Percentiles rank a stretch among this genome's conserved stretches.
Evolutionary conservation across 2,329 filamentous ascomycete genomes (phyloP).

Genomic region (Pseudogymnoascus sp.): DNA sequence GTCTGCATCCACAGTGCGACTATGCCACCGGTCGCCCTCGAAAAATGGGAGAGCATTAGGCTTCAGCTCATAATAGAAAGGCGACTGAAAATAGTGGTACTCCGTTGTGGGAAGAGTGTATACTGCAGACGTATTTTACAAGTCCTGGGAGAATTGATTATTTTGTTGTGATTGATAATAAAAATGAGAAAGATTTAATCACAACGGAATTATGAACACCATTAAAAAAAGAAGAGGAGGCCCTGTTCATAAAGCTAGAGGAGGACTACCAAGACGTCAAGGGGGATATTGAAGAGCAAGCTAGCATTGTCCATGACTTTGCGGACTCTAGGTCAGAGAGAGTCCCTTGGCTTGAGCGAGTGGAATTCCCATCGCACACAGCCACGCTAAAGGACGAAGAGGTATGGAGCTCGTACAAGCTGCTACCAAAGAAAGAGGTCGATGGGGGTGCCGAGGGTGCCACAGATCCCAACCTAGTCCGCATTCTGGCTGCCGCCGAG

Average conservation of each 20-base stretch:
- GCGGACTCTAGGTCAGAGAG: constrained; percentile 10
- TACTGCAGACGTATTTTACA: constrained; percentile 9
- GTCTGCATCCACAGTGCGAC: neutral
- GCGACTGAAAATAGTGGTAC: no score
- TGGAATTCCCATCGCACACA: neutral
- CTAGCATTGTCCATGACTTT: constrained; percentile 12
- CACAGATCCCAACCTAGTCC: constrained; percentile 12
- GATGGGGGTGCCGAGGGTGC: constrained; percentile 4
- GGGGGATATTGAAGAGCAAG: constrained; percentile 13
- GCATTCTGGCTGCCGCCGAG: constrained; percentile 13
- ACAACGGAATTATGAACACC: neutral
- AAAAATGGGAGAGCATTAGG: neutral
- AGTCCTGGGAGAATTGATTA: constrained; percentile 2
- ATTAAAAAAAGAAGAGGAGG: constrained; percentile 11
- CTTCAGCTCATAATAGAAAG: neutral
- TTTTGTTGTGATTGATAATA: constrained; percentile 9
- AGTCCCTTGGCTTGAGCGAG: constrained; percentile 14
- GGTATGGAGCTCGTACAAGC: constrained; percentile 15
- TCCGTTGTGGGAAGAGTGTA: neutral
- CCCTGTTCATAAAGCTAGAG: constrained; percentile 13
- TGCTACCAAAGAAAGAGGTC: constrained; percentile 12
- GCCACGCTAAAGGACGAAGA: constrained; percentile 12
- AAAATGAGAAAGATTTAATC: neutral
- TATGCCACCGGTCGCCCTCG: neutral
- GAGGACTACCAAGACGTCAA: constrained; percentile 12